Evolutionary conservation across 75 land plant species (phyloP).

Genomic region (Selaginella moellendorffii): DNA sequence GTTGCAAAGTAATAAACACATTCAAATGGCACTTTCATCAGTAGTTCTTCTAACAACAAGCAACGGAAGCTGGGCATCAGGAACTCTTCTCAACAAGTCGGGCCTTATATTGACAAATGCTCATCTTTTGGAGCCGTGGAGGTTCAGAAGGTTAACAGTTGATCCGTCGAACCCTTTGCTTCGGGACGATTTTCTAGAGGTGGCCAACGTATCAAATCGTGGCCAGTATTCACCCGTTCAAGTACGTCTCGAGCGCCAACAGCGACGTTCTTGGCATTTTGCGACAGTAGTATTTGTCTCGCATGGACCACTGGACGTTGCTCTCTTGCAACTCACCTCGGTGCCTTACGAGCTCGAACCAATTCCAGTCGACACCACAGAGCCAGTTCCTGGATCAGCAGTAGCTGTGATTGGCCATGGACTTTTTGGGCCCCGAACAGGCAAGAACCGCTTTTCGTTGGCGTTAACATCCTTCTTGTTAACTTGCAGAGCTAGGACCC

Average conservation of each 20-base stretch:
- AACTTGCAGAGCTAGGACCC: constrained; percentile 41
- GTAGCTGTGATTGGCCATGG: constrained; percentile 87
- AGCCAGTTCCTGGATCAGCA: constrained; percentile 47
- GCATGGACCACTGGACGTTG: constrained; percentile 76
- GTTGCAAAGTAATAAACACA: background rate
- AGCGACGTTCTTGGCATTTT: constrained; percentile 66
- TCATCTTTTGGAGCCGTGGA: constrained; percentile 89
- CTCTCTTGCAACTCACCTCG: constrained; percentile 53
- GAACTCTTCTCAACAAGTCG: constrained; percentile 47
- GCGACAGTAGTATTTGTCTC: constrained; percentile 63
- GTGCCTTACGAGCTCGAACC: constrained; percentile 38
- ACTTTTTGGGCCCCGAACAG: constrained; percentile 73
- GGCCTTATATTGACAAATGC: constrained; percentile 94
- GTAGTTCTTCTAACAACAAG: constrained; percentile 67
- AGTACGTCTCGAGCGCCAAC: no score
- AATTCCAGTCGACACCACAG: constrained; percentile 33
- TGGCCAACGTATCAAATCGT: constrained; percentile 23
- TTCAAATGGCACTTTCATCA: constrained; percentile 13
- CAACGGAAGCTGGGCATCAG: constrained; percentile 92
- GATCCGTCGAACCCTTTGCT: no score
- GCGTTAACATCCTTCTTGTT: background rate
- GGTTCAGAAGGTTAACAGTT: constrained; percentile 73
- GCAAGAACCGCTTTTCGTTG: constrained; percentile 19
- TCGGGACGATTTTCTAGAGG: no score
- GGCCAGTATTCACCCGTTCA: background rate